Base-by-base conservation (phyloP, 2,329 filamentous ascomycete species). In the Pyricularia grisea region DNA sequence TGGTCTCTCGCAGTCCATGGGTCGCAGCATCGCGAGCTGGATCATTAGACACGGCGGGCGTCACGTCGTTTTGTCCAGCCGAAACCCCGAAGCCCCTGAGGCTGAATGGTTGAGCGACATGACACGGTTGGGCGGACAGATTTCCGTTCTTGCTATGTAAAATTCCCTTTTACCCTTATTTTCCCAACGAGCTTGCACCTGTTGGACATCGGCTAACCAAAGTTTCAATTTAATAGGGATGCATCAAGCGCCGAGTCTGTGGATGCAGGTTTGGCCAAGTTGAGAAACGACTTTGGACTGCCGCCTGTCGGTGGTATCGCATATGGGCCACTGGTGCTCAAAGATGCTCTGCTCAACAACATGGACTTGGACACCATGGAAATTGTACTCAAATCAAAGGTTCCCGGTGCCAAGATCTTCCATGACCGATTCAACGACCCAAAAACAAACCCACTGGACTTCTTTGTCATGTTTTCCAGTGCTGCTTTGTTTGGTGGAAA, bases 381-480 rank as follows among this genome's bases (percentile, higher is more conserved):
- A 11, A 66, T 61, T n/a, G 67, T 70, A 0, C 64, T 76, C 1
- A 68, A 63, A 14, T 75, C 76, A 17, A 78, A 77, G 66, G 70
- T 78, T 5, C 67, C 71, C n/a, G 75, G 75, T 2, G 71, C 70
- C 4, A 69, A 60, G 2, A 68, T 73, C 33, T 68, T 78, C 14
- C 70, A 77, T 55, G 71, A 75, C 12, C 17, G 73, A 1, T 75
- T 78, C 61, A 27, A 66, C 17, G 55, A 72, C 11, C 30, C 70
- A 0, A n/a, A 20, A 6, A 25, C 20, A 11, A 55, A 36, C 9
- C 65, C 65, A 0, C 71, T 78, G 6, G 76, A 77, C 67, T 77
- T 75, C 70, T 75, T 78, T 68, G 71, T 79, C 66, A 50, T 74
- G 12, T 73, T 79, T 36, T 77, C 76, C 0, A 79, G 77, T 1